phyloP scores from a whole-genome alignment of 2,329 filamentous ascomycete species.

The Escovopsis sp. region DNA sequence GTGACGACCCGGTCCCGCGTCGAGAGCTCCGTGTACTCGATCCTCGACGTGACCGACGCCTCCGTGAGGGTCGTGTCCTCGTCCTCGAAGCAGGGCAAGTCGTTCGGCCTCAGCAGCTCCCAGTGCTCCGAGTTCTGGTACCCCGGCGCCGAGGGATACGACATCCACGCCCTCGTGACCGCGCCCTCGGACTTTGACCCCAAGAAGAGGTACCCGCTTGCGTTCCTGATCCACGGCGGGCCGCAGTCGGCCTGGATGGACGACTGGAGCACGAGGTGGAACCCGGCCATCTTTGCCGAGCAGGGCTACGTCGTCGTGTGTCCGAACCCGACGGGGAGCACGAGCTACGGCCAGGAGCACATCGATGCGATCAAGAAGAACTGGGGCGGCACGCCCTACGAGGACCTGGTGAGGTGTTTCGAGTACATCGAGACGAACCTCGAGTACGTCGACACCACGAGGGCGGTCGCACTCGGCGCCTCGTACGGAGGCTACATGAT shows the following conservation, averaged over 20 bases:
- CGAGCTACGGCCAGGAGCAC: slow-evolving; percentile 66
- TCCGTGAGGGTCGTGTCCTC: slow-evolving; percentile 40
- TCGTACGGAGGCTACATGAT: slow-evolving; percentile 67
- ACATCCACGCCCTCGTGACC: slow-evolving; percentile 55
- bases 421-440: slow-evolving; percentile 56
- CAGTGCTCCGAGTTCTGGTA: slow-evolving; percentile 60
- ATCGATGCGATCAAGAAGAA: slow-evolving; percentile 63
- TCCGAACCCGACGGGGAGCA: slow-evolving; percentile 73
- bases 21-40: slow-evolving; percentile 56
- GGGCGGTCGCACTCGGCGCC: slow-evolving; percentile 60
- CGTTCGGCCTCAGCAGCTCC: slow-evolving; percentile 47
- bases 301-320: slow-evolving; percentile 73
- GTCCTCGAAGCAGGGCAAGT: slow-evolving; percentile 47
- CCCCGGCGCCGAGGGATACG: slow-evolving; percentile 45
- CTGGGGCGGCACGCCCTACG: slow-evolving; percentile 76
- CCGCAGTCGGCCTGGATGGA: slow-evolving; percentile 66
- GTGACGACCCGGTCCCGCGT: slow-evolving; percentile 53
- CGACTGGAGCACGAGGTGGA: slow-evolving; percentile 72
- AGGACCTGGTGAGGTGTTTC: slow-evolving; percentile 66
- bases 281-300: slow-evolving; percentile 72
- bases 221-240: slow-evolving; percentile 70
- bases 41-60: slow-evolving; percentile 34
- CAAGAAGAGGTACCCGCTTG: slow-evolving; percentile 61
- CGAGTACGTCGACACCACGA: slow-evolving; percentile 51
- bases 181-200: slow-evolving; percentile 53